phyloP scores from a whole-genome alignment of 2,329 filamentous ascomycete genomes.

The Cryphonectria radicalis region DNA sequence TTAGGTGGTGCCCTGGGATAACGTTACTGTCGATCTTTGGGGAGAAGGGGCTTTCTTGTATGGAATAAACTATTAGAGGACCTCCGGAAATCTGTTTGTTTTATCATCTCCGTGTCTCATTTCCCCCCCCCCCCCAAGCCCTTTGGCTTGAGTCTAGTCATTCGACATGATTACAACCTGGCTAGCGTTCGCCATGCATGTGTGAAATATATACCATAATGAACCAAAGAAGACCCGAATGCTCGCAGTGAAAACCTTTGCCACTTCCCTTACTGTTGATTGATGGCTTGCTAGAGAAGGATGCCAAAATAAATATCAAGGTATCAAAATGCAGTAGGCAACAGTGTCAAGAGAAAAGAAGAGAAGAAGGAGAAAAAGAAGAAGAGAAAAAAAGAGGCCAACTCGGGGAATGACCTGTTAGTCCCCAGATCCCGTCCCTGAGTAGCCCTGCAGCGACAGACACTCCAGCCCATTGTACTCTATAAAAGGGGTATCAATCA shows the following conservation, averaged over 20 bases:
- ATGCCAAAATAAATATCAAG: neutral
- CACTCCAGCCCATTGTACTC: conserved; percentile 41
- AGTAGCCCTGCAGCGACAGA: conserved; percentile 36
- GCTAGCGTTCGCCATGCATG: neutral
- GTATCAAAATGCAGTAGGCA: neutral
- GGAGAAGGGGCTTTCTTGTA: neutral
- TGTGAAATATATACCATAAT: neutral
- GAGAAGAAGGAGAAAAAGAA: neutral
- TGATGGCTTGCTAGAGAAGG: neutral
- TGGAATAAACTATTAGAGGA: neutral
- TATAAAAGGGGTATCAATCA: conserved; percentile 40
- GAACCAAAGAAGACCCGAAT: neutral
- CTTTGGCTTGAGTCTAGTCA: neutral
- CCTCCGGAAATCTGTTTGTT: neutral
- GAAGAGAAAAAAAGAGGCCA: neutral
- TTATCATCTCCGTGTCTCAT: neutral
- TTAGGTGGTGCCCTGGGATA: neutral
- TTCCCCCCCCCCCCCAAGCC: neutral
- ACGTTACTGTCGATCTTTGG: neutral
- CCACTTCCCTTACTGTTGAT: neutral
- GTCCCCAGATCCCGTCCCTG: conserved; percentile 27
- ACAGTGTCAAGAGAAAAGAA: neutral
- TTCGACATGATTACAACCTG: neutral
- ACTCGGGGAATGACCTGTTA: conserved; percentile 2
- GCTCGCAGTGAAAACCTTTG: neutral